Conservation (phyloP, 257 asterid genomes). For the Gentiana dahurica region DNA sequence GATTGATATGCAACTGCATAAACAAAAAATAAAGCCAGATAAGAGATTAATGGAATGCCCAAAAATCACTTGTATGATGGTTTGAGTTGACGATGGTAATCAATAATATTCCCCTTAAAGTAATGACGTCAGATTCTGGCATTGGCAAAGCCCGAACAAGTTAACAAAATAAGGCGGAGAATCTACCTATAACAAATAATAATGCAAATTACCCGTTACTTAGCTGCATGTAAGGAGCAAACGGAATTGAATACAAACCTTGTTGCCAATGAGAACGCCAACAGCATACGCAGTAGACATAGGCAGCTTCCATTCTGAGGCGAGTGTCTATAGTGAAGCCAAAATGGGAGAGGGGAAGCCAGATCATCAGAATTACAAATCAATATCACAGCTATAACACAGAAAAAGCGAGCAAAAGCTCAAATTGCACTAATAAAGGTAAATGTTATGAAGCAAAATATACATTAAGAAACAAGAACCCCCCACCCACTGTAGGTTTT, state of each 20-base stretch:
- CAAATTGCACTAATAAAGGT: too few relatives aligned
- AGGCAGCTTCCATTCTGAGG: conserved; percentile 50
- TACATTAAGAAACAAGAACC: too few relatives aligned
- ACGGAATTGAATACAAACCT: conserved; percentile 35
- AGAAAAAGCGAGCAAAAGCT: not conserved
- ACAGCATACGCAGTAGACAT: conserved; percentile 38
- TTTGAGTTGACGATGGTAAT: too few relatives aligned
- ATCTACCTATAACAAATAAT: too few relatives aligned
- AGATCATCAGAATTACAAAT: conserved; percentile 11
- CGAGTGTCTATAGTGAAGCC: conserved; percentile 42
- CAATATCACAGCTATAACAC: conserved; percentile 3
- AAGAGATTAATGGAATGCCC: not conserved
- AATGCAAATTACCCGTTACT: not conserved
- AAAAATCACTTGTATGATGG: too few relatives aligned
- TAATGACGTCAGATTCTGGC: too few relatives aligned
- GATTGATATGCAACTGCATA: conserved; percentile 80
- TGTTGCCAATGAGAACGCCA: conserved; percentile 57
- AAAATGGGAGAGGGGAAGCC: not conserved
- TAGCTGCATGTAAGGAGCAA: conserved; percentile 4
- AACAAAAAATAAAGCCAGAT: conserved; percentile 10
- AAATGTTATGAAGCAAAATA: too few relatives aligned
- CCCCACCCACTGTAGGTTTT: too few relatives aligned
- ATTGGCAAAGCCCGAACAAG: too few relatives aligned
- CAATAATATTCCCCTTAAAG: too few relatives aligned
- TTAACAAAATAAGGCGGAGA: too few relatives aligned